These are phyloP conservation scores for Mycena capillaripes DNA, from an alignment of 768 basidiomycete genomes.

Conservation along the genomic window DNA sequence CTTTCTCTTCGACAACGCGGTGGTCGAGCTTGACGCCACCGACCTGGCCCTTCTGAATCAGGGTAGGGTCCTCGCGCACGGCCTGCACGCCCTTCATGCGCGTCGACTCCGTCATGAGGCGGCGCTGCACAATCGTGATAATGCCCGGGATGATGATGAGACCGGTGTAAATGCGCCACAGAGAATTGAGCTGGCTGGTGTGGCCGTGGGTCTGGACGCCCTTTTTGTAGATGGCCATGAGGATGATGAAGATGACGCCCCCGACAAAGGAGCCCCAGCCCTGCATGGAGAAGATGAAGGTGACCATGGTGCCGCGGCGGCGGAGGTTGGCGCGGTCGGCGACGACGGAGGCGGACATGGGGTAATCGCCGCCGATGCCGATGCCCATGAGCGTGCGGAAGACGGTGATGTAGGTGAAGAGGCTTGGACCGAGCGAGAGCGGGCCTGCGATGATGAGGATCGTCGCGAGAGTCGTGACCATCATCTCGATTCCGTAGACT, in stretches of 20 bases:
- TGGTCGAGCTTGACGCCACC: conserved; percentile 13
- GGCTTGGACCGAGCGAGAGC: conserved; percentile 9
- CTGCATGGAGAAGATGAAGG: conserved; percentile 34
- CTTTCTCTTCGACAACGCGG: no score
- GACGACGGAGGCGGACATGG: conserved; percentile 35
- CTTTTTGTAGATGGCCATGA: conserved; percentile 26
- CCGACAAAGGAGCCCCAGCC: conserved; percentile 32
- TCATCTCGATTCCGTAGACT: conserved; percentile 29
- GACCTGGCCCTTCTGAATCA: conserved; percentile 25
- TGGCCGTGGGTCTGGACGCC: conserved; percentile 20
- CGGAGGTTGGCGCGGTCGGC: conserved; percentile 35
- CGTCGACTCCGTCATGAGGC: conserved; percentile 23
- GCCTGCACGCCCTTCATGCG: conserved; percentile 32
- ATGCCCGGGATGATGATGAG: conserved; percentile 28
- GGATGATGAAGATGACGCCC: conserved; percentile 26
- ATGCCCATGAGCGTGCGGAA: conserved; percentile 23
- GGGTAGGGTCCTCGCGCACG: conserved; percentile 24
- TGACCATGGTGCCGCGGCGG: conserved; percentile 35
- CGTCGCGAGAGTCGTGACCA: conserved; percentile 22
- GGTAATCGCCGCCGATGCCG: conserved; percentile 32
- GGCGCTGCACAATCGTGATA: conserved; percentile 30
- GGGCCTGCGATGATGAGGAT: conserved; percentile 25
- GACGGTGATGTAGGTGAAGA: conserved; percentile 32
- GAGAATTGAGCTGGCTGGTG: conserved; percentile 27
- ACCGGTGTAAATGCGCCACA: conserved; percentile 34